Base-by-base conservation (phyloP, 2,329 filamentous ascomycete genomes). In the Ophiostoma australiae region DNA sequence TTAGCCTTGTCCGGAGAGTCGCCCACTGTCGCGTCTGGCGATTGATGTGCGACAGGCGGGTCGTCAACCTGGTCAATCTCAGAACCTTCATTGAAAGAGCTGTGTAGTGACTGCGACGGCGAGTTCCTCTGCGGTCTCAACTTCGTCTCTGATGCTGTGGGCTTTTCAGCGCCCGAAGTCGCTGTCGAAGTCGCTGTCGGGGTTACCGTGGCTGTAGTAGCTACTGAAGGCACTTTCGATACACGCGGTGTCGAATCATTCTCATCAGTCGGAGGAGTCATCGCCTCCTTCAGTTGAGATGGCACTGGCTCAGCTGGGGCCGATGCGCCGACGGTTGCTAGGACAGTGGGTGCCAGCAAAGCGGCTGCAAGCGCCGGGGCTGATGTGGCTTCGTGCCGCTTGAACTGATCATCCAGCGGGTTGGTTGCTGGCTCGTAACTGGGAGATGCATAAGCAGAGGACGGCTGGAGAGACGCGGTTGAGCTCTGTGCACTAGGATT, bases 401-500 rank as follows among this genome's bases (percentile, higher is more conserved):
- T 67, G 39, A 48, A 27, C 23, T 72, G 69, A 4, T 72, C 71
- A 13, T 73, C 73, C 0, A 72, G 52, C 0, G 71, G 72, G 55
- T 72, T 72, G 20, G 37, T 48, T 1, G 66, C 11, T 4, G 77
- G 72, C 73, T 87, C 86, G 31, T 78, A 73, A 44, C 76, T 79
- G 1, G 86, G 85, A 6, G 85, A 86, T 1, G 80, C 79, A 11
- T 80, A 77, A 63, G 81, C 79, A 15, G 82, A 83, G 55, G 83
- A 80, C 10, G 83, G 80, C 6, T 82, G 78, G 20, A 97, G 82
- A 8, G 94, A 97, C 20, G 91, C 87, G 7, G 87, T 91, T 20
- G 95, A 98, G 77, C 94, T 97, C 74, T 97, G 93, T 0, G 94
- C 94, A 78, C 94, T 97, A 27, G 90, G 90, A 75, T 93, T 94